Evolutionary conservation across 352 stramenopile species (phyloP).

Genomic region (Phytophthora sansomeana): DNA sequence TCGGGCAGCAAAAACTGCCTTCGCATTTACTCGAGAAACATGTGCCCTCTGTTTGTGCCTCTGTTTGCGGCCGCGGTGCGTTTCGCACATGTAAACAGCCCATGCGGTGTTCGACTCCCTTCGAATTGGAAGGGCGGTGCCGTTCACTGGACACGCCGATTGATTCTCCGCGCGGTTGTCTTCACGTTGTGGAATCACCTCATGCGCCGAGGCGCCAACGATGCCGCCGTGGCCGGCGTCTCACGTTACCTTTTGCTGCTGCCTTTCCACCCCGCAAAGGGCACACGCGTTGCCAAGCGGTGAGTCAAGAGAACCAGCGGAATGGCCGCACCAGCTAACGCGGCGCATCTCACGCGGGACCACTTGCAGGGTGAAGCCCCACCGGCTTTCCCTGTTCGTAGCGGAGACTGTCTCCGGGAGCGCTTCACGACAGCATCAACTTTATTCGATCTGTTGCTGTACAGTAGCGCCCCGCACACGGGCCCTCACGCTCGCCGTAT

Average conservation of each 20-base stretch:
- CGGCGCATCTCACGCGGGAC: conserved; percentile 22
- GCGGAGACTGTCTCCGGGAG: conserved; percentile 1
- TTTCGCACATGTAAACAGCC: conserved; percentile 24
- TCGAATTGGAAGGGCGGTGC: conserved; percentile 33
- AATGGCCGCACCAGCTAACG: conserved; percentile 17
- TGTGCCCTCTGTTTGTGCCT: conserved; percentile 16
- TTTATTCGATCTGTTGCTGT: neutral
- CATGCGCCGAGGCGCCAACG: conserved; percentile 6
- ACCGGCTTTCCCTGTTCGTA: conserved; percentile 28
- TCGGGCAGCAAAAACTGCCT: conserved; percentile 1
- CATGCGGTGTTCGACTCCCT: conserved; percentile 12
- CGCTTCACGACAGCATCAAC: conserved; percentile 6
- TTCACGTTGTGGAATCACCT: conserved; percentile 13
- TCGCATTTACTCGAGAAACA: conserved; percentile 28
- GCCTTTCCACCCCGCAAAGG: conserved; percentile 19
- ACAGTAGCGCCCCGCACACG: conserved; percentile 19
- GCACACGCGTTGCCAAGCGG: neutral
- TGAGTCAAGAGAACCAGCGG: conserved; percentile 25
- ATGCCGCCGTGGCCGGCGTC: conserved; percentile 7
- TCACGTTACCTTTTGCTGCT: neutral
- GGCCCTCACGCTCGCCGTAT: conserved; percentile 20
- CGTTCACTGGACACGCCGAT: conserved; percentile 16
- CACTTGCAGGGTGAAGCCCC: conserved; percentile 11
- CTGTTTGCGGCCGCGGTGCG: conserved; percentile 23
- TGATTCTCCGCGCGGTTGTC: conserved; percentile 30